These are phyloP conservation scores for Neocucurbitaria cava DNA, from an alignment of 2,329 filamentous ascomycete species.

Conservation along the genomic window DNA sequence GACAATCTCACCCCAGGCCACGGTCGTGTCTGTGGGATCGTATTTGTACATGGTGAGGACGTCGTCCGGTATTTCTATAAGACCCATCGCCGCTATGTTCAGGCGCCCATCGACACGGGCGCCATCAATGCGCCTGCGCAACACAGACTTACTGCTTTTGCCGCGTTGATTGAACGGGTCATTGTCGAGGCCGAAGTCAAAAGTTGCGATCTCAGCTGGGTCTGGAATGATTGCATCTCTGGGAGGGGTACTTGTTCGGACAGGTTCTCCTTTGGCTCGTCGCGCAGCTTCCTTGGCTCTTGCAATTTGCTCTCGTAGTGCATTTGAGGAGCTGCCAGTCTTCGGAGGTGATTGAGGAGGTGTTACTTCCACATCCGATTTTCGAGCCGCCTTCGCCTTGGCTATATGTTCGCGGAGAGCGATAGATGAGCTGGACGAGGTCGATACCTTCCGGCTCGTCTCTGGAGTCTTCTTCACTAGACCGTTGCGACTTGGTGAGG, in stretches of 20 bases:
- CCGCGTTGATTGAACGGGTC: constrained; percentile 75
- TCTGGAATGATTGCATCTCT: constrained; percentile 42
- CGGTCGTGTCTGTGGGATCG: constrained; percentile 65
- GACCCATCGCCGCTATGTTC: constrained; percentile 84
- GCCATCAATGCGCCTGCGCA: constrained; percentile 74
- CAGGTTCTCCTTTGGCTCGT: constrained; percentile 28
- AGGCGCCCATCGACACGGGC: constrained; percentile 81
- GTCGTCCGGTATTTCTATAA: constrained; percentile 80
- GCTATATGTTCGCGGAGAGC: constrained; percentile 90
- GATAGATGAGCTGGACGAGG: constrained; percentile 84
- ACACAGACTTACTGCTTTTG: constrained; percentile 69
- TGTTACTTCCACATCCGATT: constrained; percentile 21
- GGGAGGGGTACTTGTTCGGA: constrained; percentile 37
- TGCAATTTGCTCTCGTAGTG: constrained; percentile 89
- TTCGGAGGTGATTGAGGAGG: constrained; percentile 39
- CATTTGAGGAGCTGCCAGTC: constrained; percentile 73
- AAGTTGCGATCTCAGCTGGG: constrained; percentile 47
- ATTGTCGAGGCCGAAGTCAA: constrained; percentile 67
- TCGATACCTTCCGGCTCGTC: constrained; percentile 56
- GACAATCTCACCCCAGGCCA: constrained; percentile 89
- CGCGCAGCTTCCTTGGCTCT: constrained; percentile 82
- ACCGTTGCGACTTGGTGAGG: constrained; percentile 24
- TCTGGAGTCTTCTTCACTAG: constrained; percentile 42
- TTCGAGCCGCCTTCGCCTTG: constrained; percentile 83
- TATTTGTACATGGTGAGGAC: constrained; percentile 91